Base-by-base conservation (phyloP, 352 stramenopile species). In the Plasmopara halstedii region DNA sequence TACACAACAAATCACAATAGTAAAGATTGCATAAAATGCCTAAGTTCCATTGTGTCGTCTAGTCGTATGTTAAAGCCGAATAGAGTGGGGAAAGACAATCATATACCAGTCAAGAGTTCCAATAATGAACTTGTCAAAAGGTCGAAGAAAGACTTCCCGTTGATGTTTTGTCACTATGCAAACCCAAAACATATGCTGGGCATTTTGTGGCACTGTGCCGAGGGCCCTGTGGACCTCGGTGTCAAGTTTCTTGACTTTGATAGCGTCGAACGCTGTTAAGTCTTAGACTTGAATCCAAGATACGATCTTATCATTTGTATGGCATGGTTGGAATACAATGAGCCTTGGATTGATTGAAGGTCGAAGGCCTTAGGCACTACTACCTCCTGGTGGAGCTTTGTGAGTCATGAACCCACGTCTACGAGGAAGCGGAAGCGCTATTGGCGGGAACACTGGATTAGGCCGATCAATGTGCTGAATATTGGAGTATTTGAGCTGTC, bases 1-100 rank as follows among this genome's bases (percentile, higher is more conserved):
- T 9, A 47, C 21, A 35, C 36, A 53, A 11, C 35, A 53, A 1
- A 25, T 35, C 15, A 54, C 14, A 11, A 42, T 47, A 27, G 29
- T 38, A 22, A 54, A 31, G 29, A 11, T 14, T 15, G 29, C 29
- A 31, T 33, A n/a, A 31, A 47, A 2, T 29, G 27, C 46, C 25
- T 42, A 46, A 14, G 15, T 11, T 25, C 36, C 36, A 19, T 29
- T 29, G 17, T 18, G 18, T 35, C 6, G 29, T 4, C 3, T 14
- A 35, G 11, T 35, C 3, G 5, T 35, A 15, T 5, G 5, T 17
- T 14, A 15, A 15, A 35, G n/a, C 5, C 14, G 6, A 4, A 35
- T 6, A 15, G 14, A n/a, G 9, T 11, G 6, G 10, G 11, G 11
- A 35, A 35, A 35, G 11, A 35, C 29, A 14, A 35, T 14, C 29